These are phyloP conservation scores for Xylariaceae sp. DNA, from an alignment of 2,329 filamentous ascomycete genomes.

Conservation along the genomic window DNA sequence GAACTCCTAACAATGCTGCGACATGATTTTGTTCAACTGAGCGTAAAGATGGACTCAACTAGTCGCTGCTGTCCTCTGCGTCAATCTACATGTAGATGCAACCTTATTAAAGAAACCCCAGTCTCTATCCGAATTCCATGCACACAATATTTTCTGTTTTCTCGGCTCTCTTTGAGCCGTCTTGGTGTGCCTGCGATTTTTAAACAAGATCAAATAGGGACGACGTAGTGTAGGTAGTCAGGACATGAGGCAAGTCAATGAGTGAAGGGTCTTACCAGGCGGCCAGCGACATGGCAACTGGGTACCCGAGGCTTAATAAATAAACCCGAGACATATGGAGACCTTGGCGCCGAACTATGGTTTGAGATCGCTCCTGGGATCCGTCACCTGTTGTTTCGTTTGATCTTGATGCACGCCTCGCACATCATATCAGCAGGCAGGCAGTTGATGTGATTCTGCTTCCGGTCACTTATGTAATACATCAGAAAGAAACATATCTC, in stretches of 20 bases:
- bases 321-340: constrained; percentile 15
- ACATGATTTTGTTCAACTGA: not conserved
- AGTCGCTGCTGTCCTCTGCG: not conserved
- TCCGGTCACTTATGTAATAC: not conserved
- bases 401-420: constrained; percentile 1
- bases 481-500: not conserved
- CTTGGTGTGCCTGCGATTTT: too few relatives aligned
- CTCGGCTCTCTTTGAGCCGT: too few relatives aligned
- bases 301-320: not conserved
- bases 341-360: constrained; percentile 24
- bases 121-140: too few relatives aligned
- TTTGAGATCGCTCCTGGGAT: constrained; percentile 27
- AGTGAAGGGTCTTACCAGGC: too few relatives aligned
- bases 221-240: too few relatives aligned
- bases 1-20: constrained; percentile 5
- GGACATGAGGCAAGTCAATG: not conserved
- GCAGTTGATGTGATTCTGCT: not conserved
- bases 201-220: too few relatives aligned
- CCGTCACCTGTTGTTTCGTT: constrained; percentile 19
- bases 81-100: too few relatives aligned
- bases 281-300: too few relatives aligned
- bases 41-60: not conserved
- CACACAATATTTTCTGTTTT: too few relatives aligned
- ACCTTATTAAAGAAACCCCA: too few relatives aligned
- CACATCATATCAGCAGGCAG: constrained; percentile 3